Evolutionary conservation across 306 rosid genomes (phyloP), one percentile per base, ranked within the genome.

Genomic region (Acmispon strigosus): DNA sequence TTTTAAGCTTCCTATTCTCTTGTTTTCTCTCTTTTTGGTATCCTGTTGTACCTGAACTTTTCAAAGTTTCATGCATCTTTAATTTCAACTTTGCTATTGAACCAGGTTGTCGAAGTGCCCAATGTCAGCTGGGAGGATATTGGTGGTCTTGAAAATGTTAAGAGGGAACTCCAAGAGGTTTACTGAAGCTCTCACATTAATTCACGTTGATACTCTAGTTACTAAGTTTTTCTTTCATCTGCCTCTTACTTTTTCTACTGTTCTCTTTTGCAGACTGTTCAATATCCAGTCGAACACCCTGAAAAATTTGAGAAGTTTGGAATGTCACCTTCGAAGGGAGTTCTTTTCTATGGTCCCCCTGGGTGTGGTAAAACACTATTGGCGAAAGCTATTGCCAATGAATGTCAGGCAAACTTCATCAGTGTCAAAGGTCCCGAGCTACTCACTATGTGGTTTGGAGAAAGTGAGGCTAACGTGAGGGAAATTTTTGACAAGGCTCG

Each of bases 401-500:
- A 94, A 80, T 94, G 98, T 66, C 98, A 94, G 78, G 98, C 98
- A 2, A 94, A 94, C 86, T 94, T 94, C 74, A 94, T 94, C 75
- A 94, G 98, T 80, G 77, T 94, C 67, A 94, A 94, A 87, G 98
- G 98, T 69, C 98, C 98, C 0, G 98, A 94, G 84, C 90, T 94
- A 62, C 97, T 94, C 52, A 94, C 98, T 0, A 94, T 94, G 98
- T 94, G 98, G 98, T 94, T 94, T 62, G 98, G 98, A 80, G 98
- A 94, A 86, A 94, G 98, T 82, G 98, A 94, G 85, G 98, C 98
- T 57, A 94, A 94, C 43, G 98, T 94, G 39, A 82, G 98, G n/a
- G 98, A 94, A 79, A 94, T 94, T 52, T 94, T 94, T 57, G 98
- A 94, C 89, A 94, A 94, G 92, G 99, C 99, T 39, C 96, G 99